Evolutionary conservation across 148 eudicot species (phyloP), one percentile per base, ranked within the genome.

Genomic region (Cornus florida): DNA sequence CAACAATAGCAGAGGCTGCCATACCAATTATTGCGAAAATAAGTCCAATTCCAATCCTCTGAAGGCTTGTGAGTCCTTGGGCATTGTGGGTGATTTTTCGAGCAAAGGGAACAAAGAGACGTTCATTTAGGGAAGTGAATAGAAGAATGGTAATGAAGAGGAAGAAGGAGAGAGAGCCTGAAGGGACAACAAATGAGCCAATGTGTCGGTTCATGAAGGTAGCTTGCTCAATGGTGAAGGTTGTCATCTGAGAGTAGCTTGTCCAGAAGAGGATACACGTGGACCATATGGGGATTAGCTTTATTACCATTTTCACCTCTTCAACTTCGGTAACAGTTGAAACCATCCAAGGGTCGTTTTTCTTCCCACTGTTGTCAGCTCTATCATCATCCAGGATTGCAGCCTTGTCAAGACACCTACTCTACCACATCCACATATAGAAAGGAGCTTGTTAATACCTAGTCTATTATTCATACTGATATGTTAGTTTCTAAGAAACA

Each of bases 251-350:
- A 24, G 99, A 97, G 90, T 97, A 97, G 50, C 91, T 88, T 67
- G 99, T 97, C 99, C 99, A 97, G 75, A 97, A 97, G 70, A 94
- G 89, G 75, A 97, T 97, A 41, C 89, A 92, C 11, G 99, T 97
- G 10, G 97, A 89, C 99, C 99, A 97, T 72, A 97, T 89, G 2
- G 98, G 99, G 67, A 97, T 67, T 19, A 97, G 94, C 79, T 86
- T 94, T 65, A 91, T 70, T 32, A 94, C 99, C 95, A 97, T 85
- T 84, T 97, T 97, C 71, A 97, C 99, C 80, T 97, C 98, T 86
- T 94, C 99, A 1, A 97, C 99, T 86, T 97, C 90, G 19, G 93
- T 89, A 41, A 97, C 89, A 0, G 95, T 92, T 28, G 99, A 94
- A 80, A 90, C 93, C 70, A 83, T 76, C 90, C 97, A 88, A 0